Base-by-base conservation (phyloP, 495 filamentous ascomycete species). In the Aspergillus heteromorphus region DNA sequence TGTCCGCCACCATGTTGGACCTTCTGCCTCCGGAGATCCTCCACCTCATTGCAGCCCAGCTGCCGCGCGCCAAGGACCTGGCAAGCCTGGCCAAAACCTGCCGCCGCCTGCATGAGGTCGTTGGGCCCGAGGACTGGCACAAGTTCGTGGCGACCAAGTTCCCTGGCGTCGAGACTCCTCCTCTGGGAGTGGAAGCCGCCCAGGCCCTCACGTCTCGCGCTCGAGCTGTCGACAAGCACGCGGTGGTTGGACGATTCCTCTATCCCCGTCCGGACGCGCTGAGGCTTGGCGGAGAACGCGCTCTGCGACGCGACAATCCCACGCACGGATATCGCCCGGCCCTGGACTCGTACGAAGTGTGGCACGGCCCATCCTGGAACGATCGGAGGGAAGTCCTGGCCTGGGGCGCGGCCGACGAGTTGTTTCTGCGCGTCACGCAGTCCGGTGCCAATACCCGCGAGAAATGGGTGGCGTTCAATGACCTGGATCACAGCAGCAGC, bases 1-100 rank as follows among this genome's bases (percentile, higher is more conserved):
- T 11, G 27, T 21, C 13, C 38, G 17, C 14, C 20, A 55, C 14
- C 11, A 73, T 72, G 67, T 73, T 86, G 31, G 58, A 70, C 25
- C 65, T 74, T n/a, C 74, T 88, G 23, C 85, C 85, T 3, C 69
- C 78, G 8, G 85, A 87, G 64, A 77, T 87, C 10, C 74, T 87
- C 7, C 76, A 74, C 38, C 71, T 82, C 0, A 78, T 88, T 41
- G 67, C 75, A 40, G 57, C 64, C 49, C 69, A 82, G 60, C 65
- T 87, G 6, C 77, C 80, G 2, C 77, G 74, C 14, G 78, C 76
- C n/a, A 74, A 61, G 54, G 67, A 66, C 40, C 45, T 88, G 51
- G 59, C 66, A 1, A 49, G 62, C 47, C 64, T 88, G 19, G 66
- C 81, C 1, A 67, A 69, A 27, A 80, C 79, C 13, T 83, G 75